phyloP scores from a whole-genome alignment of 2,329 filamentous ascomycete species.

The Simplicillium aogashimaense region DNA sequence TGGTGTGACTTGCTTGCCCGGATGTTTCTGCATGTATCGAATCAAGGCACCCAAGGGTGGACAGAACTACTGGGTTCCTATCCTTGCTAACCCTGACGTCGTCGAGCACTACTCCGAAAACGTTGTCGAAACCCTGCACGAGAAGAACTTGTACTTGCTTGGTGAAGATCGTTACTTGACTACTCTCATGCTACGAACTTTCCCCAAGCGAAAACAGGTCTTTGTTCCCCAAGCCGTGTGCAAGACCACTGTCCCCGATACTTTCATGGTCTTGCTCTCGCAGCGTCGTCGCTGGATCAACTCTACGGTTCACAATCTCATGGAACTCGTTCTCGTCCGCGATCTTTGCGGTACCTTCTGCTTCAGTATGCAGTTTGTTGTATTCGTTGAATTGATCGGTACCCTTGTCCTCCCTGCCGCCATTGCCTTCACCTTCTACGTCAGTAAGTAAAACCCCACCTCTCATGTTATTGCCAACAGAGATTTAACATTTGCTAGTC shows the following conservation, averaged over 20 bases:
- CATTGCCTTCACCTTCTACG: slow-evolving; percentile 94
- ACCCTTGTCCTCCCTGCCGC: slow-evolving; percentile 92
- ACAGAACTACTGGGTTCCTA: slow-evolving; percentile 99
- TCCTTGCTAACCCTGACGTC: slow-evolving; percentile 94
- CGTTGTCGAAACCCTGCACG: slow-evolving; percentile 94
- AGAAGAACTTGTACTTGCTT: slow-evolving; percentile 86
- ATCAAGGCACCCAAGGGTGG: slow-evolving; percentile 98
- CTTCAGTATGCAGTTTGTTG: slow-evolving; percentile 99
- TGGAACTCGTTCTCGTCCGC: slow-evolving; percentile 91
- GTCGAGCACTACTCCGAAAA: slow-evolving; percentile 99
- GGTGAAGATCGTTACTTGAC: slow-evolving; percentile 94
- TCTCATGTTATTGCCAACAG: slow-evolving; percentile 20
- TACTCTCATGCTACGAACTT: slow-evolving; percentile 96
- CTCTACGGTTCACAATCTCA: slow-evolving; percentile 95
- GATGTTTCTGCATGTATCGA: slow-evolving; percentile 99
- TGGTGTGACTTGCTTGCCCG: slow-evolving; percentile 95
- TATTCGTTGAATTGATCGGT: slow-evolving; percentile 89
- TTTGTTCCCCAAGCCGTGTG: slow-evolving; percentile 98
- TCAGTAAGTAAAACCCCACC: slow-evolving; percentile 34
- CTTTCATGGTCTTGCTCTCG: slow-evolving; percentile 85
- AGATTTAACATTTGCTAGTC: slow-evolving; percentile 30
- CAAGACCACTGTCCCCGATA: slow-evolving; percentile 93
- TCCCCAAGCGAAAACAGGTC: slow-evolving; percentile 97
- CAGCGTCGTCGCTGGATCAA: slow-evolving; percentile 98
- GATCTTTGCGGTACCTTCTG: slow-evolving; percentile 98